Percentiles rank a stretch among this genome's conserved stretches.
Conservation (phyloP, 345 rosid species). For the Gynandropsis gynandra region DNA sequence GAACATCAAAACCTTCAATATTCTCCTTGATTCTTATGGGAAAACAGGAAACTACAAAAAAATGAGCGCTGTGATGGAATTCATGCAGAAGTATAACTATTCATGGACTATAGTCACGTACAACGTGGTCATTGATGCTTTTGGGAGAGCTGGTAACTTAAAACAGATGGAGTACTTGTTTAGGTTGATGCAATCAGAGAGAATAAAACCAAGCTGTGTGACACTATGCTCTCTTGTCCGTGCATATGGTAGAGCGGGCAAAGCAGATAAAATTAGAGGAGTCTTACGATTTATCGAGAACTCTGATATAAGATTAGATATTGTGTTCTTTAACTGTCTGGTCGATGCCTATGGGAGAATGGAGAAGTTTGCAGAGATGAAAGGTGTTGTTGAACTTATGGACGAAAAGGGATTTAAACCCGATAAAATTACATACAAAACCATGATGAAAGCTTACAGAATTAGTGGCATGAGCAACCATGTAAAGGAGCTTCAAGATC, state of each 20-base stretch:
- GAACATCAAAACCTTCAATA: constrained; percentile 76
- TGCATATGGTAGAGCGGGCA: constrained; percentile 68
- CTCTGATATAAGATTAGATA: constrained; percentile 63
- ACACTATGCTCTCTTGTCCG: constrained; percentile 81
- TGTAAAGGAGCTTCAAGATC: constrained; percentile 48
- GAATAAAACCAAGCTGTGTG: constrained; percentile 75
- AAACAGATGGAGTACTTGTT: constrained; percentile 87
- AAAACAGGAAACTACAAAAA: constrained; percentile 65
- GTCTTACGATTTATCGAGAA: constrained; percentile 73
- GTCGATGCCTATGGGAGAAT: constrained; percentile 85
- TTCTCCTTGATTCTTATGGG: constrained; percentile 80
- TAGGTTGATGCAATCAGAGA: constrained; percentile 77
- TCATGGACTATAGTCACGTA: constrained; percentile 95
- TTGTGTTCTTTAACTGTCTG: constrained; percentile 76
- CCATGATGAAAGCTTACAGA: constrained; percentile 75
- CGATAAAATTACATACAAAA: constrained; percentile 70
- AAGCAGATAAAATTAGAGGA: constrained; percentile 59
- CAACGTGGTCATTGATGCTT: constrained; percentile 83
- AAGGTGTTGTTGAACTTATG: constrained; percentile 69
- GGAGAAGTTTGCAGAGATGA: constrained; percentile 86
- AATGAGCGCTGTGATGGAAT: constrained; percentile 92
- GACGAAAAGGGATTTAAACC: constrained; percentile 62
- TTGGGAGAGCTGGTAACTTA: constrained; percentile 77
- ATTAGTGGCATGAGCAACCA: constrained; percentile 56
- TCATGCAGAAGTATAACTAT: constrained; percentile 85